Base-by-base conservation (phyloP, 805 yeast species). In the Wickerhamomyces queroliae region DNA sequence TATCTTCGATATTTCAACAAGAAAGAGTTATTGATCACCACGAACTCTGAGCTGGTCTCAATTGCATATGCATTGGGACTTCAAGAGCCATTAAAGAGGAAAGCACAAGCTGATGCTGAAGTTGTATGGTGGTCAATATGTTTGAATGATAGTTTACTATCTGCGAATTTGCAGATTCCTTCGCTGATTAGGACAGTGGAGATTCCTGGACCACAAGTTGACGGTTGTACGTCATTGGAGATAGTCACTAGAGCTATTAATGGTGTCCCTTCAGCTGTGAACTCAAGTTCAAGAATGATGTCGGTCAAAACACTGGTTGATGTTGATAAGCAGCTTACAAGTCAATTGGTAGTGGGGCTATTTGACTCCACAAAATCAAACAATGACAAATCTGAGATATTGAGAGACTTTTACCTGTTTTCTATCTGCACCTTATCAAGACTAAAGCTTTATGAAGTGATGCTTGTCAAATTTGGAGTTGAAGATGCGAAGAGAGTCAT, bases 101-200 rank as follows among this genome's bases (percentile, higher is more conserved):
- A 49, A 26, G 48, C 48, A 21, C 33, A 47, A 2, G 27, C 48
- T 18, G 56, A 51, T 16, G 18, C 43, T 16, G 53, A 50, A 23
- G 27, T 37, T 2, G 31, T 48, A 1, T 52, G 56, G 56, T 52
- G 56, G 56, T 37, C 45, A 23, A 39, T 52, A 3, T 46, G 53
- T 24, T 49, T 43, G 26, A 41, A 46, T 25, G 56, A 52, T 26
- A 42, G 46, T 3, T 21, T 48, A 25, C 48, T 46, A 23, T 45
- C 56, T 5, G 23, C 50, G 9, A 45, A 38, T 25, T 45, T 41
- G 19, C 35, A 43, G 1, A 33, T 40, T 1, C 54, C 56, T 10
- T 33, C 49, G 3, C 31, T 52, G 29, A 38, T 52, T 3, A 42
- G 48, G 32, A 31, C 47, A 9, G 51, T 48, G 5, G 28, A 37